A percentile compares a stretch with the other conserved stretches of the same genome.
These are phyloP conservation scores for Aureobasidium sp. DNA, from an alignment of 2,329 filamentous ascomycete species.

Conservation along the genomic window DNA sequence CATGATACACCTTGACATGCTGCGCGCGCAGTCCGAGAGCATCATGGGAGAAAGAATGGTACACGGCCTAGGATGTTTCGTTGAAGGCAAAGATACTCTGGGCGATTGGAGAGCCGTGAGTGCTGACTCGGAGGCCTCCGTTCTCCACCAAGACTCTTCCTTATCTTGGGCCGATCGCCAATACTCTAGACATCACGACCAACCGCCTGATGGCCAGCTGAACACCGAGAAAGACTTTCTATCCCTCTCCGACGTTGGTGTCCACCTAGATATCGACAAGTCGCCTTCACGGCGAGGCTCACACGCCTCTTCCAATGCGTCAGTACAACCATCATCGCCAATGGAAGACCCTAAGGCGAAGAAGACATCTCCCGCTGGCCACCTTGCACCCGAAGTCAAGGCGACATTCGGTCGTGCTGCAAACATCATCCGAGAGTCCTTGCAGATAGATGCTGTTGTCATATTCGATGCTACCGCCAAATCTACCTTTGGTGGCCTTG, in stretches of 20 bases:
- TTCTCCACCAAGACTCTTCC: not conserved
- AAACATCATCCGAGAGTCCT: constrained; percentile 35
- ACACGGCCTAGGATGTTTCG: constrained; percentile 18
- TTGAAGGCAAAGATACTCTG: constrained; percentile 17
- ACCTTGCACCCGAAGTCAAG: constrained; percentile 21
- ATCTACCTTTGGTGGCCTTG: constrained; percentile 16
- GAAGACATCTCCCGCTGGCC: constrained; percentile 17
- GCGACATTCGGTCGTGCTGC: constrained; percentile 33
- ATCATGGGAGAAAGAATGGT: constrained; percentile 19
- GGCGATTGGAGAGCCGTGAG: constrained; percentile 1
- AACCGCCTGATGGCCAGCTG: not conserved
- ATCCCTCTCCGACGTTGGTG: not conserved
- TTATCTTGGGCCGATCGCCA: not conserved
- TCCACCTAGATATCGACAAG: not conserved
- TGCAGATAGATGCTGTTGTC: constrained; percentile 38
- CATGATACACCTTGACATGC: constrained; percentile 28
- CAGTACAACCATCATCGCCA: not conserved
- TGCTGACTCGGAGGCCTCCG: not conserved
- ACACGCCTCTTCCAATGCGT: not conserved
- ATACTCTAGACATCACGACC: not conserved
- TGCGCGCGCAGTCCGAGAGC: constrained; percentile 27
- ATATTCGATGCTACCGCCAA: constrained; percentile 28
- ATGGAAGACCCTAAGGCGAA: not conserved
- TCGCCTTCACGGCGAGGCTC: not conserved
- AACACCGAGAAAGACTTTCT: not conserved